Evolutionary conservation across 192 early-diverging fungal genomes (phyloP).

Genomic region (Gorgonomyces haynaldii): DNA sequence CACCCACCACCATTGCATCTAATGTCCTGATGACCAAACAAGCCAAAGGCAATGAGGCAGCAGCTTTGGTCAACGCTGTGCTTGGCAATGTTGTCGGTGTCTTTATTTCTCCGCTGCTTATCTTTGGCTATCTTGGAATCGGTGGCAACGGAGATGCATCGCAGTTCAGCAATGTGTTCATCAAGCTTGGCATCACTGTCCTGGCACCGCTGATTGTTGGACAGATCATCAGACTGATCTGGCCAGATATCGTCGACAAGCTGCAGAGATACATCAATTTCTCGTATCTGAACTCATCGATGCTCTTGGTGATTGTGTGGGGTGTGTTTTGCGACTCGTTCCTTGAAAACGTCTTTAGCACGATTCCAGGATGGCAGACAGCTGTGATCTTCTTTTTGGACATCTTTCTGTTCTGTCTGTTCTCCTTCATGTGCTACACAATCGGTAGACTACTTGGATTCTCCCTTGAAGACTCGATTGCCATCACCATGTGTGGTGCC

Average conservation of each 20-base stretch:
- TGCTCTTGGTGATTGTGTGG: constrained; percentile 57
- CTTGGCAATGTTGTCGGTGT: constrained; percentile 60
- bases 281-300: constrained; percentile 38
- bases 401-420: constrained; percentile 34
- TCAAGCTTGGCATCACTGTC: constrained; percentile 49
- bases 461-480: constrained; percentile 43
- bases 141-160: constrained; percentile 21
- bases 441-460: constrained; percentile 26
- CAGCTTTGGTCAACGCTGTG: constrained; percentile 55
- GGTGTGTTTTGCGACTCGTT: constrained; percentile 65
- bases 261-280: constrained; percentile 39
- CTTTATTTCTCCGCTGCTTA: constrained; percentile 43
- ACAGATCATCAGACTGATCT: constrained; percentile 14
- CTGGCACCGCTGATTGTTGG: constrained; percentile 52
- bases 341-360: constrained; percentile 34
- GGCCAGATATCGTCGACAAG: constrained; percentile 26
- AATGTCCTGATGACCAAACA: constrained; percentile 69
- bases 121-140: constrained; percentile 30
- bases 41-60: constrained; percentile 52
- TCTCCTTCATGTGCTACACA: constrained; percentile 39
- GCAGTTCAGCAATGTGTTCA: constrained; percentile 39
- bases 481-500: constrained; percentile 57
- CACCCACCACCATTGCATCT: constrained; percentile 63
- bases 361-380: constrained; percentile 33
- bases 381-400: constrained; percentile 41